A percentile compares a stretch with the other conserved stretches of the same genome.
These are phyloP conservation scores for Hypholoma sublateritium DNA, from an alignment of 768 basidiomycete genomes.

Conservation along the genomic window DNA sequence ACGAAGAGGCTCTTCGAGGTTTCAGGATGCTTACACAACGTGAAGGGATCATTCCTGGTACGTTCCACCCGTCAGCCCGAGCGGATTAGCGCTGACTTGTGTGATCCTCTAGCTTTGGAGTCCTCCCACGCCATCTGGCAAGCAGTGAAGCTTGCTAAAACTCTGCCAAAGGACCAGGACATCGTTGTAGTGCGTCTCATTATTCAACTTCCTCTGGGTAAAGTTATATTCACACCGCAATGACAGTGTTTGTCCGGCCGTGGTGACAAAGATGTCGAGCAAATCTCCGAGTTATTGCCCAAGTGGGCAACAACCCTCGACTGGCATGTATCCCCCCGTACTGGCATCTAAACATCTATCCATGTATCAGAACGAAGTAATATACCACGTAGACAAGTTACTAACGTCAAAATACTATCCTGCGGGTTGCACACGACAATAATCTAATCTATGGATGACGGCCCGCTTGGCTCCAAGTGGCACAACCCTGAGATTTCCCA, in stretches of 20 bases:
- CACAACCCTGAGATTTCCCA: constrained; percentile 13
- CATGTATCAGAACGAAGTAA: constrained; percentile 2
- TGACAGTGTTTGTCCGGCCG: constrained; percentile 87
- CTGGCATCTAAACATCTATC: constrained; percentile 8
- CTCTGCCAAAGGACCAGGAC: constrained; percentile 79
- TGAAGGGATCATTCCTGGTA: constrained; percentile 97
- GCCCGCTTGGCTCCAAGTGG: not conserved
- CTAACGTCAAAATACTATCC: not conserved
- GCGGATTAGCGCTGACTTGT: not conserved
- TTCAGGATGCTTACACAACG: constrained; percentile 90
- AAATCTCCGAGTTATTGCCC: constrained; percentile 91
- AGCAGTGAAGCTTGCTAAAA: constrained; percentile 81
- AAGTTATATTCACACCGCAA: not conserved
- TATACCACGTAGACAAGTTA: constrained; percentile 1
- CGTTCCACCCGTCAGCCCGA: constrained; percentile 16
- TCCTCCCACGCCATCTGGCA: constrained; percentile 97
- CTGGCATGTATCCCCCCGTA: constrained; percentile 74
- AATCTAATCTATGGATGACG: constrained; percentile 1
- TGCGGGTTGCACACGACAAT: not conserved
- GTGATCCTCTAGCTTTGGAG: constrained; percentile 67
- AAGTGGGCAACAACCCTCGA: constrained; percentile 94
- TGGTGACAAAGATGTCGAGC: constrained; percentile 97
- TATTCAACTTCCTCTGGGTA: not conserved
- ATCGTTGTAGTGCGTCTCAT: constrained; percentile 78
- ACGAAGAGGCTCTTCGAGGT: constrained; percentile 90